A percentile compares a stretch with the other conserved stretches of the same genome.
Conservation (phyloP, 2,329 filamentous ascomycete genomes). For the Microsporum ferrugineum region DNA sequence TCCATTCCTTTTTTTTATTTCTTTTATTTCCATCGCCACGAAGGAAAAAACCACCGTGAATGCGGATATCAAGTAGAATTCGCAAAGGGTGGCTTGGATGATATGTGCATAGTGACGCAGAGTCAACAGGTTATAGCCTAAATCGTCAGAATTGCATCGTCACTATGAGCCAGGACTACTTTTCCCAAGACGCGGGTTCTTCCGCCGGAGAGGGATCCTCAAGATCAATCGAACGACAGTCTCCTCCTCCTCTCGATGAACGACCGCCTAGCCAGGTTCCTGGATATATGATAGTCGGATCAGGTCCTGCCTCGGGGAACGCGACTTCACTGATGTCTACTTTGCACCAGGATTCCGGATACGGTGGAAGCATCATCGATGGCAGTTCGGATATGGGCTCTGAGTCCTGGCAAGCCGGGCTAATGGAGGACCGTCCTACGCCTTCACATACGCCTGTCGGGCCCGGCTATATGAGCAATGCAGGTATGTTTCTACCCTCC, state of each 20-base stretch:
- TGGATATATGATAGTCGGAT: slow-evolving; percentile 79
- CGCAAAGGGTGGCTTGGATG: background rate
- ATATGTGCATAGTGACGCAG: background rate
- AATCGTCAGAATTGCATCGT: background rate
- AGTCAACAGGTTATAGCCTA: background rate
- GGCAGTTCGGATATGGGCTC: slow-evolving; percentile 27
- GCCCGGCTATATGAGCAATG: slow-evolving; percentile 37
- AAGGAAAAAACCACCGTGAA: background rate
- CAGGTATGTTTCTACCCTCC: slow-evolving; percentile 22
- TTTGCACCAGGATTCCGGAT: slow-evolving; percentile 81
- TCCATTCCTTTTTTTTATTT: background rate
- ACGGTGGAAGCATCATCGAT: slow-evolving; percentile 59
- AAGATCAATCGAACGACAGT: slow-evolving; percentile 18
- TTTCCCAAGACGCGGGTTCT: slow-evolving; percentile 25
- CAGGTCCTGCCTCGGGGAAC: slow-evolving; percentile 67
- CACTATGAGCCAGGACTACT: slow-evolving; percentile 35
- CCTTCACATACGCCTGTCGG: slow-evolving; percentile 44
- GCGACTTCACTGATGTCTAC: slow-evolving; percentile 69
- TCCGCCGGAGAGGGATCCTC: slow-evolving; percentile 29
- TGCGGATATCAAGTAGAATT: background rate
- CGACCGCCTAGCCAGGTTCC: slow-evolving; percentile 30
- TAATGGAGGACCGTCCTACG: slow-evolving; percentile 48
- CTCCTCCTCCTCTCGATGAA: slow-evolving; percentile 15
- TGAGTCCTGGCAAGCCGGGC: slow-evolving; percentile 43
- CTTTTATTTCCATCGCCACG: background rate